Base-by-base conservation (phyloP, 257 asterid genomes). In the Cordia subcordata region DNA sequence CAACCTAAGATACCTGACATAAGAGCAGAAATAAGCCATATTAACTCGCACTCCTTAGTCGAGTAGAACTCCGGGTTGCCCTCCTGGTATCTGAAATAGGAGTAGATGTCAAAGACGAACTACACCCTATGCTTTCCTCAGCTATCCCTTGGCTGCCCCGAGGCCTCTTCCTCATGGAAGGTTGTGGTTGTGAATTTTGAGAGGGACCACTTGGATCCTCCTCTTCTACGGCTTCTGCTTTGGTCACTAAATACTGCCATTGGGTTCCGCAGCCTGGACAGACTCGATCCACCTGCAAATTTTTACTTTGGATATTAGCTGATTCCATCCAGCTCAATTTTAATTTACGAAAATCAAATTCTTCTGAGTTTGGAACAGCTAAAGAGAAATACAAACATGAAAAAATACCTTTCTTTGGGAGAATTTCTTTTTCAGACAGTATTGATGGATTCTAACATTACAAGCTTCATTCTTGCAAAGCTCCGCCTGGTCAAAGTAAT, bases 371-470 rank as follows among this genome's bases (percentile, higher is more conserved):
- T 49, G 38, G 23, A 58, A 58, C 27, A 13, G 14, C 11, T 55
- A 33, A 18, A 18, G 33, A 8, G 5, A 32, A 46, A 51, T 20
- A 52, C 54, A 1, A 18, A 58, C 61, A 37, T 42, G 47, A 14
- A 51, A 51, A 49, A 56, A 63, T 77, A 87, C 98, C 98, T 68
- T 72, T 66, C 64, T 60, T 63, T 75, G 83, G 49, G 87, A 69
- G 81, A 83, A 87, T 69, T 83, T 87, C 84, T 82, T 77, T 72
- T 71, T 62, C 65, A 82, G 75, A 72, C 98, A 88, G 78, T 83
- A 85, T 3, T 17, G 71, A 73, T 91, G 98, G 32, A 85, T 80
- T 53, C 90, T 80, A 47, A 73, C 82, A 57, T 77, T 79, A 62
- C 98, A 91, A n/a, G 70, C 71, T 71, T 81, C 86, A 38, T 87